Evolutionary conservation across 306 rosid species (phyloP).

Genomic region (Pterocarpus macrocarpus): DNA sequence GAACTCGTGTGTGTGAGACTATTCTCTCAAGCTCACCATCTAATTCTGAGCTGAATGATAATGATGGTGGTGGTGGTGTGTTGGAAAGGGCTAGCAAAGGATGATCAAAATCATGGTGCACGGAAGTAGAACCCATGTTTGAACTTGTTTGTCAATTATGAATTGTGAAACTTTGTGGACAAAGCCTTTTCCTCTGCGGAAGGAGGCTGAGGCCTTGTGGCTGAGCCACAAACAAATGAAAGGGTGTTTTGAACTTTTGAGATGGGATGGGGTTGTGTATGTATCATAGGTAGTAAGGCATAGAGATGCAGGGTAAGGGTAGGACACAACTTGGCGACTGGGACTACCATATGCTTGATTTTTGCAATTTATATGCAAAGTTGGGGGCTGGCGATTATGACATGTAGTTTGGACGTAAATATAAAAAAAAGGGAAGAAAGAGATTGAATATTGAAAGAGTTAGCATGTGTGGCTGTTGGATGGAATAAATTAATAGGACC

Average conservation of each 20-base stretch:
- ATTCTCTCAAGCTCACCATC: constrained; percentile 54
- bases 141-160: neutral
- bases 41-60: constrained; percentile 13
- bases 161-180: neutral
- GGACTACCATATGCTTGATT: neutral
- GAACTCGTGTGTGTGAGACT: constrained; percentile 53
- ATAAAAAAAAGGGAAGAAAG: neutral
- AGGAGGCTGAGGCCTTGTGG: neutral
- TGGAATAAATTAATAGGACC: no score
- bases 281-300: neutral
- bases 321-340: neutral
- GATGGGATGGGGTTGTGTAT: neutral
- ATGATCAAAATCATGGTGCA: neutral
- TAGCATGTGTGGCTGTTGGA: neutral
- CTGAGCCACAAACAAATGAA: neutral
- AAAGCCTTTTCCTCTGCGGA: neutral
- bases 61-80: constrained; percentile 11
- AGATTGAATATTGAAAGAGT: neutral
- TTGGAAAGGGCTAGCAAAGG: constrained; percentile 29
- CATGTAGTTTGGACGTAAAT: neutral
- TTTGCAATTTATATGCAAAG: neutral
- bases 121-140: constrained; percentile 34
- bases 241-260: neutral
- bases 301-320: neutral
- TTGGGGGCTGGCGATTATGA: neutral